A percentile compares a stretch with the other conserved stretches of the same genome.
Conservation (phyloP, 768 basidiomycete genomes). For the Trametes cingulata region DNA sequence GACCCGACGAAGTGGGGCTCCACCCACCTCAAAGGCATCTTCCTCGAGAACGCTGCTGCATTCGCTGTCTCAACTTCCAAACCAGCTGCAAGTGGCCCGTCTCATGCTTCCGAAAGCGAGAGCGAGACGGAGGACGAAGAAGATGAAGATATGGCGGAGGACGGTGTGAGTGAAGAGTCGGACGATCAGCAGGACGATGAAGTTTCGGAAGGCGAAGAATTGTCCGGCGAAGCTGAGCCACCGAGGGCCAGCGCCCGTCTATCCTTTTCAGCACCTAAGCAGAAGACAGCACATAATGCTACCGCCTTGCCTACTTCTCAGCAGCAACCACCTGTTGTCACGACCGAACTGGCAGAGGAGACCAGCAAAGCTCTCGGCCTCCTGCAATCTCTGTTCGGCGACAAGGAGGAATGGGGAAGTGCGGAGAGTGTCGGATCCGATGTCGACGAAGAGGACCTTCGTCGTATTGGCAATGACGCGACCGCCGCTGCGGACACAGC, state of each 20-base stretch:
- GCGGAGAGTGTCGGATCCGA: conserved; percentile 60
- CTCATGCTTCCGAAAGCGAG: neutral
- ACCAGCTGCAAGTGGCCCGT: neutral
- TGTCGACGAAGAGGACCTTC: conserved; percentile 34
- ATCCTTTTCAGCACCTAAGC: neutral
- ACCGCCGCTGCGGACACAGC: neutral
- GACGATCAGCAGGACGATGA: neutral
- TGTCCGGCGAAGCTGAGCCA: conserved; percentile 7
- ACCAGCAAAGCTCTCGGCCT: conserved; percentile 49
- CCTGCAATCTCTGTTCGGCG: conserved; percentile 54
- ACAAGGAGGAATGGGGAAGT: conserved; percentile 57
- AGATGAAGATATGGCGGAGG: neutral
- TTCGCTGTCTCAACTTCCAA: neutral
- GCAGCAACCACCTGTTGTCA: neutral
- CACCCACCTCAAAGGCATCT: conserved; percentile 66
- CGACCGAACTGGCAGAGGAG: conserved; percentile 43
- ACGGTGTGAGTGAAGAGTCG: neutral
- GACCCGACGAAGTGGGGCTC: conserved; percentile 76
- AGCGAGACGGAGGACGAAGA: conserved; percentile 2
- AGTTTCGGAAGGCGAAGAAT: conserved; percentile 3
- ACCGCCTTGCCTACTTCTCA: neutral
- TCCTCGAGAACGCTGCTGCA: conserved; percentile 44
- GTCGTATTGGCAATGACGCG: neutral
- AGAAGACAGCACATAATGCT: conserved; percentile 11
- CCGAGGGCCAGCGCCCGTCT: neutral